Base-by-base conservation (phyloP, 2,329 filamentous ascomycete species). In the Penicillium italicum region DNA sequence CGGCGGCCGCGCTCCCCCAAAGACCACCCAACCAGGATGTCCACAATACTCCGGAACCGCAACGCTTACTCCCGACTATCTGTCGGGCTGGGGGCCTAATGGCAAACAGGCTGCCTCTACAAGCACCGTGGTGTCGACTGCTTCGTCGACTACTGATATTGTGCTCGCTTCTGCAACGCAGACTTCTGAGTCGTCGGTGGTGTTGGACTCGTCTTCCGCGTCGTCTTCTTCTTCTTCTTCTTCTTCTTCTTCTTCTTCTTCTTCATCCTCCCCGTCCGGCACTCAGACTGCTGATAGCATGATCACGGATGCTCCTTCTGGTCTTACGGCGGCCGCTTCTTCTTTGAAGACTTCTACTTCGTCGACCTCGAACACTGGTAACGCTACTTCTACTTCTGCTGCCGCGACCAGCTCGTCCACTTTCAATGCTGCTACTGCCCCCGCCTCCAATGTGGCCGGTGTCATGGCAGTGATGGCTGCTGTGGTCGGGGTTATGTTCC, bases 1-100 rank as follows among this genome's bases (percentile, higher is more conserved):
- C 55, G 86, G 86, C 61, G 86, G 85, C 53, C 79, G 81, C 43
- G 86, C 85, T 9, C 83, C 85, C 3, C 81, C 84, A 57, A 87
- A 84, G 76, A 83, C 81, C 16, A 80, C 78, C 26, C 80, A 85
- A 22, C 85, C 85, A 0, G 85, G 85, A 2, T 89, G 86, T 41
- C 63, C 66, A 0, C 42, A 52, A 16, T 69, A 70, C 53, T 56
- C 58, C 7, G 68, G 67, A 8, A 67, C 68, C 0, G 62, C 53
- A 16, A 64, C 62, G 9, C 41, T 62, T n/a, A 62, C 61, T 2
- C 50, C 63, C 28, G 64, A 59, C 57, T 67, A 66, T 31, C 26
- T 67, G 18, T 59, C 59, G 12, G 63, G 64, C 18, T 66, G 55
- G 28, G 63, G 63, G 0, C 62, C 63, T 22, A 64, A 57, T 20